Evolutionary conservation across 139 green algal species (phyloP).

Genomic region (Nannochloris sp.): DNA sequence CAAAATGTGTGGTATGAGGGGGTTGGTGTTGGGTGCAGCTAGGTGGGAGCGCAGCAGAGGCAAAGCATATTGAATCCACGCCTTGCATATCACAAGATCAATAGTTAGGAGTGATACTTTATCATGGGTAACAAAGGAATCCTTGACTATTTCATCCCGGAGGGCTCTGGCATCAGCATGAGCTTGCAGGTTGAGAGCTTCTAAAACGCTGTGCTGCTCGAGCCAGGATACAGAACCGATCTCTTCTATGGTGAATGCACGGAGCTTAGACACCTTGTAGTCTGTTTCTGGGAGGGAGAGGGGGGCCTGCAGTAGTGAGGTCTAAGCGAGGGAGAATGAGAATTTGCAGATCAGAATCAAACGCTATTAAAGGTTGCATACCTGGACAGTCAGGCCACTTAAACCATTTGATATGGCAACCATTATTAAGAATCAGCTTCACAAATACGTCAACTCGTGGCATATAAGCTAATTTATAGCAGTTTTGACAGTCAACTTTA

Average conservation of each 20-base stretch:
- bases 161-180: slow-evolving; percentile 68
- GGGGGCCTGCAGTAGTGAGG: slow-evolving; percentile 19
- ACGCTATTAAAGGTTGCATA: too few relatives aligned
- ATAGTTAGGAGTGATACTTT: slow-evolving; percentile 59
- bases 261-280: slow-evolving; percentile 38
- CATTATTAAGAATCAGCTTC: too few relatives aligned
- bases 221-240: slow-evolving; percentile 49
- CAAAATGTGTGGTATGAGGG: neutral
- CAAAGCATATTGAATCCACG: slow-evolving; percentile 67
- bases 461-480: too few relatives aligned
- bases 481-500: too few relatives aligned
- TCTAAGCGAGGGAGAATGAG: neutral
- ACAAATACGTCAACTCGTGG: too few relatives aligned
- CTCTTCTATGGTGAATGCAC: slow-evolving; percentile 38
- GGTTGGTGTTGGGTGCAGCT: slow-evolving; percentile 10
- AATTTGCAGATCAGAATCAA: too few relatives aligned
- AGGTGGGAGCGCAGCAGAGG: slow-evolving; percentile 59
- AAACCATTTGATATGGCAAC: too few relatives aligned
- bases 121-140: slow-evolving; percentile 63
- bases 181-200: slow-evolving; percentile 65
- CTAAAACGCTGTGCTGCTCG: slow-evolving; percentile 48
- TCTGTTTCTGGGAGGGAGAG: slow-evolving; percentile 53
- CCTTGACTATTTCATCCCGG: slow-evolving; percentile 81
- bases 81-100: slow-evolving; percentile 70
- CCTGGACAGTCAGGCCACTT: too few relatives aligned